Conservation (phyloP, 768 basidiomycete genomes). For the Suillus weaverae region DNA sequence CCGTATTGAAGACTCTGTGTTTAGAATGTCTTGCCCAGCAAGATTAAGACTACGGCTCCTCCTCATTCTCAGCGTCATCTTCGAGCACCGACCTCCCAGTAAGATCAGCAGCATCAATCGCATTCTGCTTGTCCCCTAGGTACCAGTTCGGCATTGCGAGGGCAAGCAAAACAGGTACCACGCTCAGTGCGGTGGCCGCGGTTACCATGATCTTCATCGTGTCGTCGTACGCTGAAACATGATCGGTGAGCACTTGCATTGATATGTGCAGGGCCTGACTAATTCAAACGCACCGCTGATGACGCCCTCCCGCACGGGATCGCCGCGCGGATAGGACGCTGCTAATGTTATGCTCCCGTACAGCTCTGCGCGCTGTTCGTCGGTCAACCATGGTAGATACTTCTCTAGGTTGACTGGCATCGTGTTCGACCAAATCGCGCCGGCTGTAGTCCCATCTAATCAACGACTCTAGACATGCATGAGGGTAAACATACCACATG, state of each 20-base stretch:
- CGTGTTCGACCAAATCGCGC: constrained; percentile 60
- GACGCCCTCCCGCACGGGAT: constrained; percentile 64
- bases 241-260: neutral
- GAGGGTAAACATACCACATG: constrained; percentile 43
- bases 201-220: constrained; percentile 59
- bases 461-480: neutral
- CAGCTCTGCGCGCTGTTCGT: constrained; percentile 43
- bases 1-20: too few species aligned
- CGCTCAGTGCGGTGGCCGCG: constrained; percentile 50
- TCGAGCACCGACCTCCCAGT: constrained; percentile 13
- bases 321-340: constrained; percentile 44
- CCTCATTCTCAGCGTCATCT: neutral
- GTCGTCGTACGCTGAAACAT: constrained; percentile 46
- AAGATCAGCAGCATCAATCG: constrained; percentile 46
- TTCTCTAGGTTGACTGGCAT: constrained; percentile 64
- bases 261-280: neutral
- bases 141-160: constrained; percentile 65
- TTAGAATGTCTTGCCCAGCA: neutral
- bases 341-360: constrained; percentile 60
- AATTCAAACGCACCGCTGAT: constrained; percentile 43
- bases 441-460: constrained; percentile 37
- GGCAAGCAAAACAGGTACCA: constrained; percentile 58
- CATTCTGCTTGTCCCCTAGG: constrained; percentile 71
- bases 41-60: neutral
- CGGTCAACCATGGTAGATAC: constrained; percentile 51